Evolutionary conservation across 1,139 yeast species (phyloP), one percentile per base, ranked within the genome.

Genomic region (Magnusiomyces ingens): DNA sequence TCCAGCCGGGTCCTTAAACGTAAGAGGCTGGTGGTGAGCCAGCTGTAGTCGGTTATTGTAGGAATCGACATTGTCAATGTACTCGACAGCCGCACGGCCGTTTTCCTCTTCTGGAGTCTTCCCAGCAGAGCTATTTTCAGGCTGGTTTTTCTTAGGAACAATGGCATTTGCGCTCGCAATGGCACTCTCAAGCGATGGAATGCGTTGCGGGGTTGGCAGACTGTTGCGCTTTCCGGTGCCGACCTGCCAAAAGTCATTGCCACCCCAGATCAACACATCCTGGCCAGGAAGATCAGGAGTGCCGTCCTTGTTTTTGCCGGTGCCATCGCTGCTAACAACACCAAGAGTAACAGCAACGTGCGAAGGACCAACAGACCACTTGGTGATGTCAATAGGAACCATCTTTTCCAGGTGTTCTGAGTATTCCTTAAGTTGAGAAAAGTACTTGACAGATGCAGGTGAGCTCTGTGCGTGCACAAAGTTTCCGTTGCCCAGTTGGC

Each of bases 401-500:
- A 74, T 63, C 51, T 66, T 60, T n/a, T 64, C 55, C 11, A 62
- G 55, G 2, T 50, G 44, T 56, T 76, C 80, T 52, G 71, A 69
- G 60, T 60, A 76, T 58, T 73, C 78, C 38, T 64, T 63, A 48
- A 85, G 67, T 2, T 77, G 71, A 45, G 64, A 58, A 46, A 73
- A 61, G 11, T 61, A 56, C 65, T 80, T 81, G 55, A 91, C 68
- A 45, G 77, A 76, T 19, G 78, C 74, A 6, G 97, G 96, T 48
- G 75, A 77, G 18, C 80, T 72, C 62, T 84, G 85, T 15, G 88
- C 84, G 65, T 90, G 96, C 50, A 84, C 72, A 67, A 76, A 90
- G 53, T 83, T 74, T 22, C 88, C 90, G 50, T 81, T 78, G 17
- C 97, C 99, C 55, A 90, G 74, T 69, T 89, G 95, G n/a, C 98